Evolutionary conservation across 768 basidiomycete genomes (phyloP), one percentile per base, ranked within the genome.

Genomic region (Phaeotremella skinneri): DNA sequence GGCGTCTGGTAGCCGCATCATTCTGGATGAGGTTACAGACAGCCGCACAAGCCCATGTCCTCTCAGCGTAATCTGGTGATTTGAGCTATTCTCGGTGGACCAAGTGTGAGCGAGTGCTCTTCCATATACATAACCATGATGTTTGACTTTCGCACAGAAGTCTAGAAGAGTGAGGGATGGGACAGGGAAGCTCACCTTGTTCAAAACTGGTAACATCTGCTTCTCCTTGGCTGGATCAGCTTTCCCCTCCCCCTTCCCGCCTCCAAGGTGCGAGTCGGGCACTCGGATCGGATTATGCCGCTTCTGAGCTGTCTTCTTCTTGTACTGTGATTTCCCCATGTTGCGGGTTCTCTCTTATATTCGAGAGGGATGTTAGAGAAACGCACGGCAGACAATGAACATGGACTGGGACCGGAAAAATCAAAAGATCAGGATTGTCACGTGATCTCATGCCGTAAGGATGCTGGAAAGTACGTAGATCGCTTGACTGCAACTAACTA

Each of bases 1-100:
- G 79, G 62, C 93, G 79, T 60, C 93, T 81, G 14, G 93, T 96
- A 5, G 90, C 90, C 20, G 92, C 88, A 76, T 97, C 93, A 66
- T 94, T 94, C 75, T 92, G 89, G 62, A 94, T 94, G 49, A 97
- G 80, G 76, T 90, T 94, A 11, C 90, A 91, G n/a, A 94, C 88
- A 0, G 92, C 91, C 23, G 92, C 91, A 74, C 92, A 94, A 2
- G 92, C 91, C 92, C 91, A 96, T 74, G 90, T 90, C 53, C 93
- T 84, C 64, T 97, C 93, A 1, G 82, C 78, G 6, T 83, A 81
- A 66, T 94, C 90, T 67, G 75, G 53, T 2, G 76, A 72, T 39
- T 63, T 66, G 48, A 78, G 74, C 76, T 78, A 58, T n/a, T n/a
- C n/a, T n/a, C n/a, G 26, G 48, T 48, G 49, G 45, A 29, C 42